Percentiles rank a stretch among this genome's conserved stretches.
Conservation (phyloP, 345 rosid genomes). For the Xanthoceras sorbifolium region DNA sequence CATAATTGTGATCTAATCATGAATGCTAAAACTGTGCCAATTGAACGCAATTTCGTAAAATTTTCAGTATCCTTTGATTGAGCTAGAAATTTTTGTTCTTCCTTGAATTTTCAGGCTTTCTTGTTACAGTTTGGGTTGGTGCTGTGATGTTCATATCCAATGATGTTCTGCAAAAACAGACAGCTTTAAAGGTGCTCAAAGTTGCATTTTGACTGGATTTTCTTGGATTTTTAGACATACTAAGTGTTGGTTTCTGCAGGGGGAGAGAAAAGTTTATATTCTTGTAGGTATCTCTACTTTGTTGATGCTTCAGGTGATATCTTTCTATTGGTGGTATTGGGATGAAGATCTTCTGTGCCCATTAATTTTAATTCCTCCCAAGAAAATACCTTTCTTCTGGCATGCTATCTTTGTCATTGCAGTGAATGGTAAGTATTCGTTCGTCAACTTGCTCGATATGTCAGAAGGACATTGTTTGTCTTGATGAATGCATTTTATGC, state of each 20-base stretch:
- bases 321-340: slow-evolving; percentile 95
- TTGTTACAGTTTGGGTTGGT: slow-evolving; percentile 95
- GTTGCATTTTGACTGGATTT: slow-evolving; percentile 8
- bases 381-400: slow-evolving; percentile 93
- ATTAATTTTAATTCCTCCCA: slow-evolving; percentile 92
- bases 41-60: too few relatives aligned
- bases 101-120: slow-evolving; percentile 68
- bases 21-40: slow-evolving; percentile 15
- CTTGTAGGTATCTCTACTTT: slow-evolving; percentile 69
- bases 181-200: slow-evolving; percentile 78
- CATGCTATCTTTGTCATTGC: slow-evolving; percentile 88
- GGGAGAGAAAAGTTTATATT: slow-evolving; percentile 84
- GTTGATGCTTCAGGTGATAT: slow-evolving; percentile 66
- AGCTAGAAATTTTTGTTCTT: neutral
- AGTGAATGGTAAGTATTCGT: slow-evolving; percentile 76
- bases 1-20: too few relatives aligned
- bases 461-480: neutral
- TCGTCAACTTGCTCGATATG: neutral
- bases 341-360: slow-evolving; percentile 87
- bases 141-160: slow-evolving; percentile 97
- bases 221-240: neutral
- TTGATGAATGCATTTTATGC: neutral
- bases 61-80: neutral
- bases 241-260: slow-evolving; percentile 57
- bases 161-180: slow-evolving; percentile 90